phyloP scores from a whole-genome alignment of 768 basidiomycete species.

The Cytidiella melzeri region DNA sequence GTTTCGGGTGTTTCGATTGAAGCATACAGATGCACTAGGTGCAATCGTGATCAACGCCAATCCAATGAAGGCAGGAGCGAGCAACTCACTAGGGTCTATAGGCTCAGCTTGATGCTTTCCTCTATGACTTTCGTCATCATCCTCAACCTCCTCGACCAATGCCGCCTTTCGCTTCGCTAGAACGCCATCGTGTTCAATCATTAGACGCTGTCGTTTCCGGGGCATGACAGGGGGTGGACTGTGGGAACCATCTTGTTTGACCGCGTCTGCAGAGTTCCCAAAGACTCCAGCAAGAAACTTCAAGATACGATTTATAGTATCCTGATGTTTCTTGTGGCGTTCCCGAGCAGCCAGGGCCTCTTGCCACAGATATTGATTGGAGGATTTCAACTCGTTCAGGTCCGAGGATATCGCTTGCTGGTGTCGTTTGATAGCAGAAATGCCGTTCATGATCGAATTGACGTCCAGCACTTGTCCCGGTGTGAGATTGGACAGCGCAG shows the following conservation, averaged over 20 bases:
- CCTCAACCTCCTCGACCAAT: constrained; percentile 31
- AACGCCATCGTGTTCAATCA: constrained; percentile 54
- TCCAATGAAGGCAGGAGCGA: no score
- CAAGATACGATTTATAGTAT: constrained; percentile 93
- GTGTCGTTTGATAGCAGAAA: constrained; percentile 83
- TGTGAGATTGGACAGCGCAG: constrained; percentile 22
- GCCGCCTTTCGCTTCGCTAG: constrained; percentile 32
- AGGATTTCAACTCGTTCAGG: constrained; percentile 79
- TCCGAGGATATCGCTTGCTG: constrained; percentile 90
- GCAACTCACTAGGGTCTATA: constrained; percentile 2
- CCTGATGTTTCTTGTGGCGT: constrained; percentile 87
- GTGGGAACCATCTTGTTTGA: constrained; percentile 30
- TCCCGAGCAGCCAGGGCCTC: constrained; percentile 76
- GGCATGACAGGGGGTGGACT: constrained; percentile 40
- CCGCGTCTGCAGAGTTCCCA: constrained; percentile 37
- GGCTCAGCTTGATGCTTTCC: background rate
- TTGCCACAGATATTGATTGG: constrained; percentile 90
- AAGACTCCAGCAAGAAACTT: constrained; percentile 94
- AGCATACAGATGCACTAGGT: constrained; percentile 24
- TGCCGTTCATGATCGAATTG: constrained; percentile 72
- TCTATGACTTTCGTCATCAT: constrained; percentile 32
- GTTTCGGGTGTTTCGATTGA: constrained; percentile 42
- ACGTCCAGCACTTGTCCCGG: constrained; percentile 64
- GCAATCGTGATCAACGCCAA: background rate
- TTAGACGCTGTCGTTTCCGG: constrained; percentile 46